A percentile compares a stretch with the other conserved stretches of the same genome.
Evolutionary conservation across 2,329 filamentous ascomycete species (phyloP).

Genomic region (Colletotrichum sp.): DNA sequence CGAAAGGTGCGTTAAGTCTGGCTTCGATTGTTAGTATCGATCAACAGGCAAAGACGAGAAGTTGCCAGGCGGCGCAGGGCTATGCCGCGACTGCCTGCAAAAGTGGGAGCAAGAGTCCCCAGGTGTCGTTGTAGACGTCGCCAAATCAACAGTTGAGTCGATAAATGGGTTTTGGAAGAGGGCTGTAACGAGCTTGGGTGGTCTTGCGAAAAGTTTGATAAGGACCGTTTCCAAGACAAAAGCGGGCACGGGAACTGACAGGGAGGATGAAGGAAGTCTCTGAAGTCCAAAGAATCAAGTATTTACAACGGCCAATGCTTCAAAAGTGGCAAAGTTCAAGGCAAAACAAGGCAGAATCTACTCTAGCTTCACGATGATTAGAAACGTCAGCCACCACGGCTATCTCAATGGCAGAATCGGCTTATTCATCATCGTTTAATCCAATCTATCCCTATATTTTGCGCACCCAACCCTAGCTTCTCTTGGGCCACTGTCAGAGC

Average conservation of each 20-base stretch:
- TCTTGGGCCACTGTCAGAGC: not conserved
- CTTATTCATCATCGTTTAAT: not conserved
- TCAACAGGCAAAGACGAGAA: not conserved
- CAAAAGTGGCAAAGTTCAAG: not conserved
- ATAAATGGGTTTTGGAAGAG: not conserved
- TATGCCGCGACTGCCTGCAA: not conserved
- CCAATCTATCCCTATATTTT: not conserved
- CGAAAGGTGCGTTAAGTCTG: not conserved
- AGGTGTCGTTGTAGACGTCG: not conserved
- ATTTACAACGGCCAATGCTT: not conserved
- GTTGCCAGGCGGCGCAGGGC: not conserved
- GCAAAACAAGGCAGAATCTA: not conserved
- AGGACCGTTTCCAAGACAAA: not conserved
- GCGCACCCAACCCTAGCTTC: not conserved
- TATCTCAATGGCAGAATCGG: too few species aligned
- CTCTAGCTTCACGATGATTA: not conserved
- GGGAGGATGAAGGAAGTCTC: not conserved
- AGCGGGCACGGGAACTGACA: not conserved
- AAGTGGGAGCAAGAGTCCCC: not conserved
- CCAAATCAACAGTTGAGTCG: not conserved
- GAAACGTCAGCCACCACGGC: too few species aligned
- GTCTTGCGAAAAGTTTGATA: not conserved
- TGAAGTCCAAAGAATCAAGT: not conserved
- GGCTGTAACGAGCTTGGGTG: not conserved
- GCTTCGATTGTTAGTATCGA: not conserved